Percentiles rank a stretch among this genome's conserved stretches.
Evolutionary conservation across 164 flowering plant genomes (phyloP).

Genomic region (Sedum album): DNA sequence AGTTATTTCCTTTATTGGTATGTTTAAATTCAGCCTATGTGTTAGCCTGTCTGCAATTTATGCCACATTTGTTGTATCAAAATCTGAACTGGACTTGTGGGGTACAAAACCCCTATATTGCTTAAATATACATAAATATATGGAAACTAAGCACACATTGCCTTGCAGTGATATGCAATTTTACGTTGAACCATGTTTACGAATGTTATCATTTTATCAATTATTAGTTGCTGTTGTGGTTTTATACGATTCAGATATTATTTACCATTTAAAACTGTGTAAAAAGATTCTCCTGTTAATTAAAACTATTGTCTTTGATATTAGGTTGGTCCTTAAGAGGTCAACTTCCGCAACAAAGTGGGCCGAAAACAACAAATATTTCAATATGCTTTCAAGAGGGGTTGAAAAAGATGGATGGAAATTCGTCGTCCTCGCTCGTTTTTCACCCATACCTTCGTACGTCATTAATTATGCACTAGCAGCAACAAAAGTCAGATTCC

Average conservation of each 20-base stretch:
- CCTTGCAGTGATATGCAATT: neutral
- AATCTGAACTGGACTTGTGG: too few relatives aligned
- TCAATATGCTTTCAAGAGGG: slow-evolving; percentile 59
- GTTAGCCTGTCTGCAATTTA: too few relatives aligned
- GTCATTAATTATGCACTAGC: slow-evolving; percentile 88
- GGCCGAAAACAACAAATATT: slow-evolving; percentile 65
- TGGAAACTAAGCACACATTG: too few relatives aligned
- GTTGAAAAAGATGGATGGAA: slow-evolving; percentile 92
- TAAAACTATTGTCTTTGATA: neutral
- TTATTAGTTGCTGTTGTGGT: too few relatives aligned
- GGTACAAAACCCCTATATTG: too few relatives aligned
- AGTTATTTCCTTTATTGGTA: too few relatives aligned
- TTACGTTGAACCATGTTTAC: neutral
- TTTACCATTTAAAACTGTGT: too few relatives aligned
- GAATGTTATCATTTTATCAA: neutral
- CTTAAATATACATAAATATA: too few relatives aligned
- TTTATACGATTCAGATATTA: too few relatives aligned
- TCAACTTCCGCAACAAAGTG: slow-evolving; percentile 71
- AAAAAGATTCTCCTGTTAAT: too few relatives aligned
- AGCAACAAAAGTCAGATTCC: slow-evolving; percentile 72
- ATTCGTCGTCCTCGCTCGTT: slow-evolving; percentile 95
- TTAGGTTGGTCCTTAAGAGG: slow-evolving; percentile 58
- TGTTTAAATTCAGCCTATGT: too few relatives aligned
- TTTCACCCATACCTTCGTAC: slow-evolving; percentile 93
- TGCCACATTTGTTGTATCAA: too few relatives aligned